phyloP scores from a whole-genome alignment of 306 rosid genomes.

The Trifolium subterraneum region DNA sequence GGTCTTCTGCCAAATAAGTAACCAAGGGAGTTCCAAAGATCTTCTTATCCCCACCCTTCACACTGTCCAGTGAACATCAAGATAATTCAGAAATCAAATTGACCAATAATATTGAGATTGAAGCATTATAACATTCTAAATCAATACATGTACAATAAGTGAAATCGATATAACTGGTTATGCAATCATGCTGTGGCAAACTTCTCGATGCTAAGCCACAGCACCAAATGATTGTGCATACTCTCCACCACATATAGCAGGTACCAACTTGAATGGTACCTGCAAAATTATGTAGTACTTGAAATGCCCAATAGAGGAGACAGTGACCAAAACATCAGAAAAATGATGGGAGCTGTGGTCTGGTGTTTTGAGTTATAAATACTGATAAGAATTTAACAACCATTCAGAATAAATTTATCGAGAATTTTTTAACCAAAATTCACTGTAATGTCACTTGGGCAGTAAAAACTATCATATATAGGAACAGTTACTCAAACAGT shows the following conservation, averaged over 20 bases:
- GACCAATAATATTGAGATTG: slow-evolving; percentile 26
- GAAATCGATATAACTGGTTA: slow-evolving; percentile 34
- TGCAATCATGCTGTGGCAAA: slow-evolving; percentile 28
- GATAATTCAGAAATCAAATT: slow-evolving; percentile 39
- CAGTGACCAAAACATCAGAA: slow-evolving; percentile 11
- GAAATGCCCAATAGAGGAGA: slow-evolving; percentile 33
- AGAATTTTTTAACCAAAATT: slow-evolving; percentile 12
- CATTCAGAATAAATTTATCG: slow-evolving; percentile 29
- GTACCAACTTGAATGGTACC: slow-evolving; percentile 39
- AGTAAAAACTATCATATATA: neutral
- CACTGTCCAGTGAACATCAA: slow-evolving; percentile 58
- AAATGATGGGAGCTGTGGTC: slow-evolving; percentile 25
- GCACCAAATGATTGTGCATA: slow-evolving; percentile 14
- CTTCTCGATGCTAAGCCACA: slow-evolving; percentile 20
- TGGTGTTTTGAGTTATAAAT: slow-evolving; percentile 9
- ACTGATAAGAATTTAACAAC: slow-evolving; percentile 36
- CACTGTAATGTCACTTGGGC: slow-evolving; percentile 13
- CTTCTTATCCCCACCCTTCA: slow-evolving; percentile 74
- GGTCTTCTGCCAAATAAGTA: slow-evolving; percentile 67
- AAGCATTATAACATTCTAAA: slow-evolving; percentile 37
- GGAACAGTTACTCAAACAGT: slow-evolving; percentile 7
- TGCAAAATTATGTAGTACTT: slow-evolving; percentile 13
- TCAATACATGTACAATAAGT: slow-evolving; percentile 35
- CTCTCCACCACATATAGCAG: slow-evolving; percentile 28
- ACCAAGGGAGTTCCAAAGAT: slow-evolving; percentile 88